Base-by-base conservation (phyloP, 352 stramenopile species). In the Phytophthora brassicae region DNA sequence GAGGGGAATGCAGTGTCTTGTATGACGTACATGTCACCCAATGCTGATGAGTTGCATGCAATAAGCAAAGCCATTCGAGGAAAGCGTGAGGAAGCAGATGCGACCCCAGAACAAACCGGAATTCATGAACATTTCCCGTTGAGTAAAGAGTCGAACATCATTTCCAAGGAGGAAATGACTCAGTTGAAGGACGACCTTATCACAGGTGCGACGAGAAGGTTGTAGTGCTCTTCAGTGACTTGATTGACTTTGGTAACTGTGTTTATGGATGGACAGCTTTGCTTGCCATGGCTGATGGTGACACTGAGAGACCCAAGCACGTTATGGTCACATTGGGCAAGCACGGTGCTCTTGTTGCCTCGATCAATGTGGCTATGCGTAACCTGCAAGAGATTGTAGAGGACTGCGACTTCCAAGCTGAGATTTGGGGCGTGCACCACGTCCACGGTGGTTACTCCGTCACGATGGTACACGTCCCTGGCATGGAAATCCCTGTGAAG, bases 291-390 rank as follows among this genome's bases (percentile, higher is more conserved):
- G 80, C 79, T 46, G 61, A 64, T 33, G 59, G 73, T 11, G 69
- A 90, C 50, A 79, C 49, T 2, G 66, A 47, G 16, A 81, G 63
- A 23, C 47, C 75, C 16, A 89, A 86, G 60, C 79, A 92, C 41
- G 70, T 95, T 28, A 66, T 94, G 38, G 82, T 94, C 8, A 96
- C 88, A 9, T 59, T 95, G 19, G 88, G 88, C 36, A 85, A 86
- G 52, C 72, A 90, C 43, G 88, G 88, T 2, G 78, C 90, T 8
- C 53, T 95, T 19, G 69, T 90, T 12, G 79, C 73, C 2, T 91
- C 84, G 11, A 65, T 88, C 55, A 89, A 90, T 56, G 55, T 90
- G 20, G 52, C 66, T 16, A 48, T 67, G 8, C n/a, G 24, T 5
- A 57, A 77, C 14, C 17, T 86, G 23, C 61, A 67, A 12, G 47